These are phyloP conservation scores for Trichophyton mentagrophytes DNA, from an alignment of 2,329 filamentous ascomycete genomes.

Conservation along the genomic window DNA sequence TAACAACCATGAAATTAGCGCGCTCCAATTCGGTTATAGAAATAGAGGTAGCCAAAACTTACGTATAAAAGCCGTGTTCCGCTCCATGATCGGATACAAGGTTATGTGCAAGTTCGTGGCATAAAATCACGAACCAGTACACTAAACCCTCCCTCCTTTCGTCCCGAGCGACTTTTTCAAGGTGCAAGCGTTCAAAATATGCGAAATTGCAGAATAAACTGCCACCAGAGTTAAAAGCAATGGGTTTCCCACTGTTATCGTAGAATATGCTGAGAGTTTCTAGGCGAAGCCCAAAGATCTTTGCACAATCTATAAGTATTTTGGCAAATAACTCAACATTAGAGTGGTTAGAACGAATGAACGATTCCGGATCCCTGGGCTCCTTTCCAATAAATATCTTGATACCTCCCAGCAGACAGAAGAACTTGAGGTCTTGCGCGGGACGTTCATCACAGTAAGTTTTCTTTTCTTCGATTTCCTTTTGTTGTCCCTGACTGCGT, in stretches of 20 bases:
- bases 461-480: slow-evolving; percentile 64
- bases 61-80: slow-evolving; percentile 67
- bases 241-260: slow-evolving; percentile 63
- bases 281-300: slow-evolving; percentile 58
- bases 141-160: slow-evolving; percentile 54
- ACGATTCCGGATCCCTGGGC: slow-evolving; percentile 19
- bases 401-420: slow-evolving; percentile 58
- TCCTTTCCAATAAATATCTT: slow-evolving; percentile 57
- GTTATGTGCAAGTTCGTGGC: slow-evolving; percentile 93
- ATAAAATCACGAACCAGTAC: slow-evolving; percentile 94
- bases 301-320: slow-evolving; percentile 55
- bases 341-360: slow-evolving; percentile 11
- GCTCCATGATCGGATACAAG: slow-evolving; percentile 65
- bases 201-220: slow-evolving; percentile 89
- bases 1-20: neutral
- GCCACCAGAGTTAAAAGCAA: slow-evolving; percentile 82
- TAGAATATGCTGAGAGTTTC: slow-evolving; percentile 74
- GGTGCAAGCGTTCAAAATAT: slow-evolving; percentile 72
- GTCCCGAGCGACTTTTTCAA: slow-evolving; percentile 33
- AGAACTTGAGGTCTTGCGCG: slow-evolving; percentile 58
- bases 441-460: slow-evolving; percentile 75
- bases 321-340: slow-evolving; percentile 57
- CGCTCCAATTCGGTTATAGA: neutral
- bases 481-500: slow-evolving; percentile 60
- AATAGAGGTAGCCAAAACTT: slow-evolving; percentile 9